A percentile compares a stretch with the other conserved stretches of the same genome.
Evolutionary conservation across 805 yeast genomes (phyloP).

Genomic region (Lipomyces mesembrius): DNA sequence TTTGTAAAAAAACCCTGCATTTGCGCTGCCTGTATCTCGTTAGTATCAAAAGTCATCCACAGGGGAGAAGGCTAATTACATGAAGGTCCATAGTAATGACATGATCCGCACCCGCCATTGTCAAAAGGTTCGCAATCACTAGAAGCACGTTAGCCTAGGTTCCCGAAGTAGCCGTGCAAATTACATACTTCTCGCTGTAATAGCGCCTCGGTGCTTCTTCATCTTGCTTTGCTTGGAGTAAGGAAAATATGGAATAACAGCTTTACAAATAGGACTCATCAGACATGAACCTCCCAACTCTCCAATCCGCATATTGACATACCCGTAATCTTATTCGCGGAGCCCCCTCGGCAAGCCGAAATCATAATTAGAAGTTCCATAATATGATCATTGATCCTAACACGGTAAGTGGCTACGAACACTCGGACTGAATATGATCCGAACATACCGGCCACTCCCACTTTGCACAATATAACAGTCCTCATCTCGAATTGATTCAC

Average conservation of each 20-base stretch:
- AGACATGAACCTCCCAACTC: not conserved
- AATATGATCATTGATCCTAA: conserved; percentile 79
- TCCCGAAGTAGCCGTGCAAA: not conserved
- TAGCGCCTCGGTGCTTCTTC: conserved; percentile 99
- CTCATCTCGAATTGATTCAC: conserved; percentile 77
- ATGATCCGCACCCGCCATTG: conserved; percentile 99
- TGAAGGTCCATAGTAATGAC: conserved; percentile 95
- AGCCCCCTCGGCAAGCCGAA: conserved; percentile 96
- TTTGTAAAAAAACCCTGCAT: conserved; percentile 99
- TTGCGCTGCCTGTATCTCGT: conserved; percentile 75
- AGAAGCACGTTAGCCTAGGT: not conserved
- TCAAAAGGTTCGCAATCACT: conserved; percentile 90
- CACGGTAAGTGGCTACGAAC: conserved; percentile 73
- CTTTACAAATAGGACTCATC: conserved; percentile 44
- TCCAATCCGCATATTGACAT: not conserved
- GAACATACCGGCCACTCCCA: conserved; percentile 33
- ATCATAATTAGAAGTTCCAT: conserved; percentile 94
- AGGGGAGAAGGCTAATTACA: conserved; percentile 13
- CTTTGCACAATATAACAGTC: conserved; percentile 52
- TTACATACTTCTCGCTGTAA: conserved; percentile 73
- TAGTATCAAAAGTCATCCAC: not conserved
- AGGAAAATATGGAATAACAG: conserved; percentile 97
- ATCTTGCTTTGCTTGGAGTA: conserved; percentile 96
- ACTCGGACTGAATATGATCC: conserved; percentile 55
- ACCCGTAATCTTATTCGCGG: conserved; percentile 88